Evolutionary conservation across 805 yeast genomes (phyloP).

Genomic region (Candida silvicultrix): DNA sequence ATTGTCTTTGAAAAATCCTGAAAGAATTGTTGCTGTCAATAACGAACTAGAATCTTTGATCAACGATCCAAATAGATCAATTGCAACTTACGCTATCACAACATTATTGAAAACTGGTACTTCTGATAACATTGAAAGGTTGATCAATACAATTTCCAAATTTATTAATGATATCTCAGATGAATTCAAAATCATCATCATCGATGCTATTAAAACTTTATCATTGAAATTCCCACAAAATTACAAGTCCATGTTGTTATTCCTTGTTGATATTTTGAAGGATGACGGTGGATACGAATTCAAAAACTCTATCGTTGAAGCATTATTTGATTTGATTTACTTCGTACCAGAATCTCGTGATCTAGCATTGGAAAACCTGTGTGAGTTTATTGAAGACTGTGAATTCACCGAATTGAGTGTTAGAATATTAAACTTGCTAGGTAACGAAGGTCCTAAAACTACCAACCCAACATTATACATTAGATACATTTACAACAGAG

Average conservation of each 20-base stretch:
- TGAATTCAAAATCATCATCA: slow-evolving; percentile 90
- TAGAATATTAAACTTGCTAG: slow-evolving; percentile 86
- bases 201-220: slow-evolving; percentile 89
- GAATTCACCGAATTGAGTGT: slow-evolving; percentile 92
- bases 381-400: slow-evolving; percentile 98
- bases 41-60: slow-evolving; percentile 81
- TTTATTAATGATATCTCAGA: slow-evolving; percentile 93
- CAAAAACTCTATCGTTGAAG: slow-evolving; percentile 85
- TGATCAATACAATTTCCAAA: slow-evolving; percentile 79
- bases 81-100: slow-evolving; percentile 95
- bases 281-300: slow-evolving; percentile 87
- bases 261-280: slow-evolving; percentile 77
- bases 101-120: slow-evolving; percentile 94
- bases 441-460: slow-evolving; percentile 90
- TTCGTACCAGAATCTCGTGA: slow-evolving; percentile 82
- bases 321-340: slow-evolving; percentile 84
- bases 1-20: slow-evolving; percentile 77
- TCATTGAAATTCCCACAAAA: slow-evolving; percentile 92
- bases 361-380: slow-evolving; percentile 75
- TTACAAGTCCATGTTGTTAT: slow-evolving; percentile 73
- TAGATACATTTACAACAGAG: slow-evolving; percentile 94
- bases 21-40: slow-evolving; percentile 71
- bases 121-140: slow-evolving; percentile 79
- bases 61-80: slow-evolving; percentile 82
- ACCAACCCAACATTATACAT: slow-evolving; percentile 84